phyloP scores from a whole-genome alignment of 768 basidiomycete genomes.

The Amanita muscaria region DNA sequence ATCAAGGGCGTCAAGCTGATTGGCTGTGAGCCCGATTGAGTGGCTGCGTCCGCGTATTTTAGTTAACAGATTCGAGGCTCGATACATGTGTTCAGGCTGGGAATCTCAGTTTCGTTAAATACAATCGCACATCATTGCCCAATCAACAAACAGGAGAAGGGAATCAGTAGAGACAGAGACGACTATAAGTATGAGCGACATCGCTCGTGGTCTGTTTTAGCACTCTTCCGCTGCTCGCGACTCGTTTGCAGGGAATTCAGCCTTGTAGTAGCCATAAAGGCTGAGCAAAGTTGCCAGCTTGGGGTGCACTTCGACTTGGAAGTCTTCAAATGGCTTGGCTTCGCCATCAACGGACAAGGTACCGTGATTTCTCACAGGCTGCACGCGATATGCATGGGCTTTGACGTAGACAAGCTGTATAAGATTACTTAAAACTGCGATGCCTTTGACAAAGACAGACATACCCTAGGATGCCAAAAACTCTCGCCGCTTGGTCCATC shows the following conservation, averaged over 20 bases:
- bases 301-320: slow-evolving; percentile 68
- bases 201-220: no score
- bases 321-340: slow-evolving; percentile 61
- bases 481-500: slow-evolving; percentile 52
- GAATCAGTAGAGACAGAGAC: no score
- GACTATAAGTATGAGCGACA: no score
- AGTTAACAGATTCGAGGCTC: neutral
- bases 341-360: slow-evolving; percentile 74
- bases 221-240: no score
- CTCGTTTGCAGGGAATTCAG: slow-evolving; percentile 32
- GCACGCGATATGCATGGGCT: slow-evolving; percentile 64
- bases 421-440: neutral
- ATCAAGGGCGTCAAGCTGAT: slow-evolving; percentile 28
- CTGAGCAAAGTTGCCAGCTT: slow-evolving; percentile 60
- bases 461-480: slow-evolving; percentile 56
- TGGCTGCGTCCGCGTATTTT: neutral
- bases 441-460: no score
- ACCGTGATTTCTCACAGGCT: slow-evolving; percentile 46
- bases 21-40: neutral
- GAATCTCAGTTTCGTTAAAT: no score
- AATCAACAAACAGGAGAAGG: no score
- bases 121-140: no score
- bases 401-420: slow-evolving; percentile 63
- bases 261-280: slow-evolving; percentile 50
- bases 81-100: neutral